phyloP scores from a whole-genome alignment of 306 rosid genomes.

The Prunus fruticosa region DNA sequence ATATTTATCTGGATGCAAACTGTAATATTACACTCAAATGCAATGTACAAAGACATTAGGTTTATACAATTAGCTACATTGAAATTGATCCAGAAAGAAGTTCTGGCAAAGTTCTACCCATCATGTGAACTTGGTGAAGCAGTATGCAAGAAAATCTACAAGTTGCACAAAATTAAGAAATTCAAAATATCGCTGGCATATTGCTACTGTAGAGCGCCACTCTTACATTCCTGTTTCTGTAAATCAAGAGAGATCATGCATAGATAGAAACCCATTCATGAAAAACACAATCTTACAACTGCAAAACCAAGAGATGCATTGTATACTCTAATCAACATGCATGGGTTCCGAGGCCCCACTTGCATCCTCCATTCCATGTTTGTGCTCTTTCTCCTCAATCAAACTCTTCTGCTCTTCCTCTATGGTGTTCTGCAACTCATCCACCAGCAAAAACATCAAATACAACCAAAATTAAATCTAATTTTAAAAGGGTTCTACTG shows the following conservation, averaged over 20 bases:
- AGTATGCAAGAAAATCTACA: no score
- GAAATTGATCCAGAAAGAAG: no score
- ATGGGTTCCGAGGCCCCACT: constrained; percentile 41
- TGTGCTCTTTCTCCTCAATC: constrained; percentile 52
- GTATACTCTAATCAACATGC: constrained; percentile 35
- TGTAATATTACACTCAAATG: no score
- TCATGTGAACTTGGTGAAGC: no score
- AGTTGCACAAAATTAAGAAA: no score
- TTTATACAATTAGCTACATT: no score
- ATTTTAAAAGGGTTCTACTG: not conserved
- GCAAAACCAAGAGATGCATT: not conserved
- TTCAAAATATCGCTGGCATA: no score
- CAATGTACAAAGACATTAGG: no score
- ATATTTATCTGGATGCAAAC: not conserved
- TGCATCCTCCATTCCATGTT: constrained; percentile 38
- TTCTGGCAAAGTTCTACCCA: no score
- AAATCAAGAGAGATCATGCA: not conserved
- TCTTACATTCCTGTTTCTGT: no score
- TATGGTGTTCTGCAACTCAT: constrained; percentile 84
- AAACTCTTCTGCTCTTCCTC: constrained; percentile 86
- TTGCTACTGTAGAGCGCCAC: no score
- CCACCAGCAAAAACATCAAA: constrained; percentile 55
- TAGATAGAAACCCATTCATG: not conserved
- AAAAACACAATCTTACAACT: not conserved
- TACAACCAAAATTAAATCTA: not conserved